phyloP scores from a whole-genome alignment of 2,329 filamentous ascomycete genomes.

The Didymella exigua region DNA sequence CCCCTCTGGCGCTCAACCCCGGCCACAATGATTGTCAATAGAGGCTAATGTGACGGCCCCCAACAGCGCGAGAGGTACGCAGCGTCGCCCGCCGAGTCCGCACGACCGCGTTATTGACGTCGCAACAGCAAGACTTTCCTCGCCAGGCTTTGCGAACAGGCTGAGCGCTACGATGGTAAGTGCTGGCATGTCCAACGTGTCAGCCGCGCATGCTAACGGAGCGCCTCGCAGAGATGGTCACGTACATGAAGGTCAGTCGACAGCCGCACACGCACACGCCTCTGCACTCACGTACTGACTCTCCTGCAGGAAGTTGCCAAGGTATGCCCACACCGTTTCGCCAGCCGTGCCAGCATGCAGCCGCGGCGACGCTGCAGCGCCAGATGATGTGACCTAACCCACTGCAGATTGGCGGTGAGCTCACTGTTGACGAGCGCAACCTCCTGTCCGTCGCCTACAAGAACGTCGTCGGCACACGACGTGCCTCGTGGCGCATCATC shows the following conservation, averaged over 20 bases:
- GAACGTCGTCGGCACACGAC: conserved; percentile 97
- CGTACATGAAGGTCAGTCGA: conserved; percentile 86
- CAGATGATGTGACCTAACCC: conserved; percentile 27
- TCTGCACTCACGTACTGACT: conserved; percentile 41
- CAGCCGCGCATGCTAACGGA: conserved; percentile 42
- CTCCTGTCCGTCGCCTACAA: conserved; percentile 99
- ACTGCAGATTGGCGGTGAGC: conserved; percentile 66
- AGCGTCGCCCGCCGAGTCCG: conserved; percentile 21
- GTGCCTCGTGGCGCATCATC: conserved; percentile 99
- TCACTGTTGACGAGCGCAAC: conserved; percentile 77
- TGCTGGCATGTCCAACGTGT: conserved; percentile 29
- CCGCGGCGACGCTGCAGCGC: conserved; percentile 19
- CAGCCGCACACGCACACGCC: not conserved
- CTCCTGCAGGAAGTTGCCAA: conserved; percentile 84
- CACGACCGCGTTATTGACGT: conserved; percentile 35
- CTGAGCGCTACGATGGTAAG: conserved; percentile 97
- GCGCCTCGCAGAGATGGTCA: conserved; percentile 79
- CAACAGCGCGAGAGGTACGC: conserved; percentile 57
- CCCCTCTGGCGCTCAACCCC: conserved; percentile 49
- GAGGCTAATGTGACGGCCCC: conserved; percentile 44
- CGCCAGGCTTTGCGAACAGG: conserved; percentile 99
- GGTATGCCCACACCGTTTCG: conserved; percentile 55
- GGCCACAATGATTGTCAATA: conserved; percentile 38
- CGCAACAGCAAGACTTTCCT: conserved; percentile 84
- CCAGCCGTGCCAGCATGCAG: conserved; percentile 29